A percentile compares a stretch with the other conserved stretches of the same genome.
Conservation (phyloP, 2,329 filamentous ascomycete species). For the Phialemonium atrogriseum region DNA sequence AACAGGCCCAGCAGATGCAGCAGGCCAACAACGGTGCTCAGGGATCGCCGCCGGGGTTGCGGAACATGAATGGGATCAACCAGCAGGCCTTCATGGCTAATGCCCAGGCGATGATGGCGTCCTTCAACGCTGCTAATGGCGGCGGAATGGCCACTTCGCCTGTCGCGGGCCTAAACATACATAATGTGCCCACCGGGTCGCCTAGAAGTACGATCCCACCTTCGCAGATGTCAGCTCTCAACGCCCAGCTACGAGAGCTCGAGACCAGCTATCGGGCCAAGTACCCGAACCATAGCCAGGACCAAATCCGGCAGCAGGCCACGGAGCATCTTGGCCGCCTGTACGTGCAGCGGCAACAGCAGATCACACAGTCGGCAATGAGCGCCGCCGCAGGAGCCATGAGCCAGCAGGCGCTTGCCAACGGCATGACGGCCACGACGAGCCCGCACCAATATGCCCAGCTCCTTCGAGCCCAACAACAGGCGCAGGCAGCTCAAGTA, state of each 20-base stretch:
- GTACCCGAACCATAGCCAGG: conserved; percentile 41
- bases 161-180: conserved; percentile 36
- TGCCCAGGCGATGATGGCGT: conserved; percentile 44
- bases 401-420: conserved; percentile 38
- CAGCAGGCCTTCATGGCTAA: conserved; percentile 46
- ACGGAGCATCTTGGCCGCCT: conserved; percentile 39
- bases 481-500: conserved; percentile 28
- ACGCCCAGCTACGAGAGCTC: conserved; percentile 40
- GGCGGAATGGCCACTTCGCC: conserved; percentile 36
- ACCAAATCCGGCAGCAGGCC: conserved; percentile 42
- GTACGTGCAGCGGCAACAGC: conserved; percentile 39
- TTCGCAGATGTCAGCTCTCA: conserved; percentile 35
- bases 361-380: conserved; percentile 32
- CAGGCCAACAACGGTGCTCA: conserved; percentile 21
- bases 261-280: conserved; percentile 43
- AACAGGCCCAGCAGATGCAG: conserved; percentile 27
- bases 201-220: conserved; percentile 32
- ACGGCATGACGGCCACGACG: conserved; percentile 36
- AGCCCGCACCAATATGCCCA: conserved; percentile 54
- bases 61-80: conserved; percentile 32
- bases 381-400: conserved; percentile 43
- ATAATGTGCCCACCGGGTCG: conserved; percentile 34
- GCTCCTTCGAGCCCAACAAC: conserved; percentile 48
- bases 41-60: conserved; percentile 19
- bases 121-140: conserved; percentile 35